Evolutionary conservation across 352 stramenopile genomes (phyloP).

Genomic region (Phytophthora citrophthora): DNA sequence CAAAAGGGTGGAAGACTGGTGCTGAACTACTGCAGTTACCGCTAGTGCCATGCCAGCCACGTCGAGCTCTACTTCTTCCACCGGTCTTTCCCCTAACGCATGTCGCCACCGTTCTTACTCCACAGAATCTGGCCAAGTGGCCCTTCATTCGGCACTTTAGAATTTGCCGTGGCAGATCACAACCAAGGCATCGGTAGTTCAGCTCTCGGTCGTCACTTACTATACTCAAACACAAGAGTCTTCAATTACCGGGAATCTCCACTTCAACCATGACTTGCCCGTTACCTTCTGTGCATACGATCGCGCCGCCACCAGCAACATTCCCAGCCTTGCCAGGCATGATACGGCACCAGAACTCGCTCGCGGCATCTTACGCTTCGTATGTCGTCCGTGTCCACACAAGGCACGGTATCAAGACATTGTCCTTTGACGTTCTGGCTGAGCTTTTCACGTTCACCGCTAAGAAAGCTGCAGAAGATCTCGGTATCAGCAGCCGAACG

Average conservation of each 20-base stretch:
- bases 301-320: slow-evolving; percentile 12
- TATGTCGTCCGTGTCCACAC: slow-evolving; percentile 72
- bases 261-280: slow-evolving; percentile 23
- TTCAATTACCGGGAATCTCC: slow-evolving; percentile 3
- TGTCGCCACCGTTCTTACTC: slow-evolving; percentile 35
- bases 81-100: slow-evolving; percentile 21
- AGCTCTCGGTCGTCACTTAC: slow-evolving; percentile 16
- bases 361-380: slow-evolving; percentile 57
- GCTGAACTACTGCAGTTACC: slow-evolving; percentile 22
- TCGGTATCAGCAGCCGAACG: slow-evolving; percentile 79
- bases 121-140: slow-evolving; percentile 22
- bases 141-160: slow-evolving; percentile 20
- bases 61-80: slow-evolving; percentile 25
- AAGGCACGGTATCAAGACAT: slow-evolving; percentile 75
- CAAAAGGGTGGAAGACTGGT: slow-evolving; percentile 29
- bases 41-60: slow-evolving; percentile 5
- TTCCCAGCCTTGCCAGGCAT: slow-evolving; percentile 20
- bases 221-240: slow-evolving; percentile 19
- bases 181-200: slow-evolving; percentile 21
- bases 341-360: slow-evolving; percentile 27
- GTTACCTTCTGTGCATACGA: slow-evolving; percentile 33
- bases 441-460: slow-evolving; percentile 75
- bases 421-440: slow-evolving; percentile 75
- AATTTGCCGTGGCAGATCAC: slow-evolving; percentile 42
- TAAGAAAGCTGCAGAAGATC: slow-evolving; percentile 77